These are phyloP conservation scores for Penicillium macrosclerotiorum DNA, from an alignment of 495 filamentous ascomycete genomes.

Conservation along the genomic window DNA sequence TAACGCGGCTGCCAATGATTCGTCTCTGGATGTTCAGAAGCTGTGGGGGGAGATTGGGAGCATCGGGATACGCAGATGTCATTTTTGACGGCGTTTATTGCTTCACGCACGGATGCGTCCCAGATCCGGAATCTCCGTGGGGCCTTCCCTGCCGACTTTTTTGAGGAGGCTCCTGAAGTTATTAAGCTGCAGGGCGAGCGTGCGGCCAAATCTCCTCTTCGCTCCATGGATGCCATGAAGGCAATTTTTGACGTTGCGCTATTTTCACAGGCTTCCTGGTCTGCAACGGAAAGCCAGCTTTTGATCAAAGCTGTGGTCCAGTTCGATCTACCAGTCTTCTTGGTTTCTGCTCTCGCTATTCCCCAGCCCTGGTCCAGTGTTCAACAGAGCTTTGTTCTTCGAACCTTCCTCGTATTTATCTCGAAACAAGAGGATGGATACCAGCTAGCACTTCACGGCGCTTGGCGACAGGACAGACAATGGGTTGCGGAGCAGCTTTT, in stretches of 20 bases:
- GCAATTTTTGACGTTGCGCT: conserved; percentile 77
- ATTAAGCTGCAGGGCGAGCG: conserved; percentile 68
- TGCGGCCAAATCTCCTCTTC: conserved; percentile 80
- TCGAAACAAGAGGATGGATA: conserved; percentile 63
- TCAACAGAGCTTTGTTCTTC: conserved; percentile 61
- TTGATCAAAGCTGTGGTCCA: conserved; percentile 51
- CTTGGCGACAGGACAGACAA: conserved; percentile 82
- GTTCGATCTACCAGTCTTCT: conserved; percentile 61
- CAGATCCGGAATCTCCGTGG: conserved; percentile 76
- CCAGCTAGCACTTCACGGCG: conserved; percentile 79
- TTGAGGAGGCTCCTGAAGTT: conserved; percentile 65
- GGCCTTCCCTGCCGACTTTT: conserved; percentile 75
- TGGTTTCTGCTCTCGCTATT: conserved; percentile 71
- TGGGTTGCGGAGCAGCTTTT: conserved; percentile 80
- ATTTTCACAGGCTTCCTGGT: conserved; percentile 61
- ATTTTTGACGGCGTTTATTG: conserved; percentile 79
- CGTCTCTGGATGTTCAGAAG: conserved; percentile 68
- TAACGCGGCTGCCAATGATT: conserved; percentile 61
- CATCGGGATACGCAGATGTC: conserved; percentile 83
- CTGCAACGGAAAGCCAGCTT: conserved; percentile 62
- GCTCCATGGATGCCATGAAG: conserved; percentile 81
- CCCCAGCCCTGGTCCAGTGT: conserved; percentile 62
- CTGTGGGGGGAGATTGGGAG: conserved; percentile 94
- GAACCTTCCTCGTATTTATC: conserved; percentile 61
- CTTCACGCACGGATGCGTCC: conserved; percentile 74